phyloP scores from a whole-genome alignment of 1,284 basidiomycete species.

The Malassezia dermatis region DNA sequence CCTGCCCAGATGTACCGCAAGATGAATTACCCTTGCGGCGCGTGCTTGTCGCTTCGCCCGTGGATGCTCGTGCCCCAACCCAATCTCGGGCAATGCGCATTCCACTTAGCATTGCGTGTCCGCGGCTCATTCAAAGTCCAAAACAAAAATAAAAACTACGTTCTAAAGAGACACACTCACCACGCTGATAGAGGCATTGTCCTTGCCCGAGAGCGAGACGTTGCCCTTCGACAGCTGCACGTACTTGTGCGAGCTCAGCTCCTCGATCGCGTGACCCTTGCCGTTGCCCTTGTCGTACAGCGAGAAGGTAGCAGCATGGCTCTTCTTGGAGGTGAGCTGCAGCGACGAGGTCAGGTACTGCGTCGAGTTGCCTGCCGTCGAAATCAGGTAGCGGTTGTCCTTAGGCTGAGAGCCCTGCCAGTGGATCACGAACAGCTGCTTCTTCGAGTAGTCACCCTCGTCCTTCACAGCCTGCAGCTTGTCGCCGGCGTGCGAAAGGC shows the following conservation, averaged over 20 bases:
- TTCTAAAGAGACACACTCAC: neutral
- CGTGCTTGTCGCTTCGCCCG: neutral
- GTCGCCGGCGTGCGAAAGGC: conserved; percentile 5
- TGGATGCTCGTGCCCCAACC: neutral
- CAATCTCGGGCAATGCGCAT: neutral
- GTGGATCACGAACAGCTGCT: conserved; percentile 16
- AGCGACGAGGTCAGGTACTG: conserved; percentile 2
- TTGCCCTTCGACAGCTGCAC: neutral
- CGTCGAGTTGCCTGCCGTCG: conserved; percentile 1
- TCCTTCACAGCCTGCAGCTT: neutral
- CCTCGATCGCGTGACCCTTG: neutral
- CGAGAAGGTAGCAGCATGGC: neutral
- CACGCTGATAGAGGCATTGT: neutral
- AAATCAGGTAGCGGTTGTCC: conserved; percentile 7
- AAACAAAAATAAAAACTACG: neutral
- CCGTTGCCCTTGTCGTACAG: conserved; percentile 4
- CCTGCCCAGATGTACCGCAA: neutral
- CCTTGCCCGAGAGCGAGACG: neutral
- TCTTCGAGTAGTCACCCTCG: neutral
- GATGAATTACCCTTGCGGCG: neutral
- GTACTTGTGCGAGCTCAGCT: conserved; percentile 2
- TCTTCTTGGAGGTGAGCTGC: neutral
- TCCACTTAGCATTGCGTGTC: neutral
- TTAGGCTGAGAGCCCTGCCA: conserved; percentile 5
- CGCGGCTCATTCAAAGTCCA: neutral